Percentiles rank a stretch among this genome's conserved stretches.
These are phyloP conservation scores for Elymus sibiricus DNA, from an alignment of 176 grass and related monocot genomes.

Conservation along the genomic window DNA sequence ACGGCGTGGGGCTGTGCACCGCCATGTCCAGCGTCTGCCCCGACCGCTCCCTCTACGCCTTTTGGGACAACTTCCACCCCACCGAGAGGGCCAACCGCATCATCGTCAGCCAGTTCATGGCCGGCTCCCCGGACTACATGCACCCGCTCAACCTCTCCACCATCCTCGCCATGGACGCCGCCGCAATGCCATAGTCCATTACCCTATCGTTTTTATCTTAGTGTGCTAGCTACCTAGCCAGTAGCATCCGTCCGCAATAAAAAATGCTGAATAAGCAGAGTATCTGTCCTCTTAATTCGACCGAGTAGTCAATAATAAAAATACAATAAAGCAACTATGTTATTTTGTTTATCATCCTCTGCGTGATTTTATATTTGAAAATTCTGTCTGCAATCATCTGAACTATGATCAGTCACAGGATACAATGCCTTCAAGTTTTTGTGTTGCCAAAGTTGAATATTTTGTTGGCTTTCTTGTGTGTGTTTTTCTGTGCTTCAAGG, in stretches of 20 bases:
- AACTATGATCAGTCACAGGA: not conserved
- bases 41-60: slow-evolving; percentile 37
- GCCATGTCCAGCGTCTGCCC: slow-evolving; percentile 44
- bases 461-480: too few relatives aligned
- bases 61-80: slow-evolving; percentile 87
- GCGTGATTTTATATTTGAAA: not conserved
- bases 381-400: not conserved
- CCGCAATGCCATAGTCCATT: not conserved
- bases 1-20: slow-evolving; percentile 62
- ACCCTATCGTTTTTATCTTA: not conserved
- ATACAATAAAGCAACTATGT: not conserved
- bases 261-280: not conserved
- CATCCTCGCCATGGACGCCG: slow-evolving; percentile 52
- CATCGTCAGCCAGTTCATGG: slow-evolving; percentile 73
- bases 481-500: too few relatives aligned
- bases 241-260: not conserved
- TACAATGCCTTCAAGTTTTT: not conserved
- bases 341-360: not conserved
- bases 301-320: not conserved
- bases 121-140: slow-evolving; percentile 48
- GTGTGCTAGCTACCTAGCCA: too few relatives aligned
- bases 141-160: slow-evolving; percentile 61
- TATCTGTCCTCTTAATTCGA: not conserved
- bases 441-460: too few relatives aligned
- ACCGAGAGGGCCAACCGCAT: slow-evolving; percentile 76